Evolutionary conservation across 83 land plant genomes (phyloP), one percentile per base, ranked within the genome.

Genomic region (Thuja plicata): DNA sequence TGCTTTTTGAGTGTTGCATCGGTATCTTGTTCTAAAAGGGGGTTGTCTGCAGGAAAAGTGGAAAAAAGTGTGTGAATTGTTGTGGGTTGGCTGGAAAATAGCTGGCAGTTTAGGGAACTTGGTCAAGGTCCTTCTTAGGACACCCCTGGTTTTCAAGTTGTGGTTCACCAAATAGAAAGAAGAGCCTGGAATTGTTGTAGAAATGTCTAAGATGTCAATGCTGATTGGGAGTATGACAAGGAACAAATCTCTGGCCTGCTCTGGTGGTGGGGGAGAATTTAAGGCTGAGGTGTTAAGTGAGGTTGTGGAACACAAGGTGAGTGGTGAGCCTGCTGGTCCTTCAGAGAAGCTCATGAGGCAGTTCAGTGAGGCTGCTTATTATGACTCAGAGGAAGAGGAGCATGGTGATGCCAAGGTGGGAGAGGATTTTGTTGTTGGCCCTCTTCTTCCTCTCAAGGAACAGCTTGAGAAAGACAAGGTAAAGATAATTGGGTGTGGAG

Each of bases 381-480:
- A 79, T 62, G 91, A 90, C 5, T 79, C 89, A 8, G 90, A 90
- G 35, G 91, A 88, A 21, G 91, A 90, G 55, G 91, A 90, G 48
- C 85, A 48, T 32, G 87, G 82, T 16, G 78, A 27, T 60, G 70
- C 45, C 3, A 19, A 38, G 10, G 45, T 15, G 24, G 70, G 45
- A 17, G 46, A 34, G 54, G 87, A 80, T 41, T 85, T 55, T 30
- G 89, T 57, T 35, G 54, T 84, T 13, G 90, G 83, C 27, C 88
- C 86, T 46, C 85, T 83, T 83, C 85, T 83, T 30, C 55, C 55
- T 55, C 85, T 83, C 87, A 95, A 95, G 77, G 91, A 94, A 24
- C 93, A 94, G 84, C 89, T 94, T 71, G 96, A 95, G 87, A 90
- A 84, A 66, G 94, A 95, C 66, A 94, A 95, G 95, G 97, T 95